Conservation (phyloP, 169 alveolate species). For the Plasmodium coatneyi region DNA sequence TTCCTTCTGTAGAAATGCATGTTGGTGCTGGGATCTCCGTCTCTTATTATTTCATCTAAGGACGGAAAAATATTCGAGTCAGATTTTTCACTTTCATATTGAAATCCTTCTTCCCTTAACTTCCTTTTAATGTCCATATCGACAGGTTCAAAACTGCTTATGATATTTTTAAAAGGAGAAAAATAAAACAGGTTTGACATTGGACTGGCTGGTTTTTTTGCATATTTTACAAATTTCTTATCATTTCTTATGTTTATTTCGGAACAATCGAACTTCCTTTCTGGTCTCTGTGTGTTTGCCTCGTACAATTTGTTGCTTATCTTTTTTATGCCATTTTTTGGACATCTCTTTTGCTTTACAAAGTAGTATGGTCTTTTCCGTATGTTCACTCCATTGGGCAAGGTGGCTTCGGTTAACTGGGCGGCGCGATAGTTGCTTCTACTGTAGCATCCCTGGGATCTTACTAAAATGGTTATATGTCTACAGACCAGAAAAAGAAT, state of each 20-base stretch:
- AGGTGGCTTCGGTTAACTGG: neutral
- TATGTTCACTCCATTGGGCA: neutral
- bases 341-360: slow-evolving; percentile 10
- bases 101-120: slow-evolving; percentile 72
- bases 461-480: neutral
- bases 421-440: neutral
- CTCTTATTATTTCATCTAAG: slow-evolving; percentile 82
- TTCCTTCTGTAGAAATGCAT: slow-evolving; percentile 82
- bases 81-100: slow-evolving; percentile 51
- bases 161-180: slow-evolving; percentile 83
- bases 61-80: slow-evolving; percentile 76
- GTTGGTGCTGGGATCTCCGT: slow-evolving; percentile 84
- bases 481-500: neutral
- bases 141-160: slow-evolving; percentile 71
- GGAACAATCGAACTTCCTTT: slow-evolving; percentile 80
- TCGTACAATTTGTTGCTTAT: slow-evolving; percentile 6
- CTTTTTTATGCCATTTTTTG: slow-evolving; percentile 14
- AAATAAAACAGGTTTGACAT: slow-evolving; percentile 77
- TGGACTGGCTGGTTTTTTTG: slow-evolving; percentile 84
- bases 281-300: slow-evolving; percentile 50
- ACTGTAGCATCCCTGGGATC: neutral
- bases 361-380: neutral
- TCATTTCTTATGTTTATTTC: slow-evolving; percentile 82
- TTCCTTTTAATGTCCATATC: slow-evolving; percentile 28
- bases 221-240: slow-evolving; percentile 78